Evolutionary conservation across 2,329 filamentous ascomycete species (phyloP).

Genomic region (Elsinoe arachidis): DNA sequence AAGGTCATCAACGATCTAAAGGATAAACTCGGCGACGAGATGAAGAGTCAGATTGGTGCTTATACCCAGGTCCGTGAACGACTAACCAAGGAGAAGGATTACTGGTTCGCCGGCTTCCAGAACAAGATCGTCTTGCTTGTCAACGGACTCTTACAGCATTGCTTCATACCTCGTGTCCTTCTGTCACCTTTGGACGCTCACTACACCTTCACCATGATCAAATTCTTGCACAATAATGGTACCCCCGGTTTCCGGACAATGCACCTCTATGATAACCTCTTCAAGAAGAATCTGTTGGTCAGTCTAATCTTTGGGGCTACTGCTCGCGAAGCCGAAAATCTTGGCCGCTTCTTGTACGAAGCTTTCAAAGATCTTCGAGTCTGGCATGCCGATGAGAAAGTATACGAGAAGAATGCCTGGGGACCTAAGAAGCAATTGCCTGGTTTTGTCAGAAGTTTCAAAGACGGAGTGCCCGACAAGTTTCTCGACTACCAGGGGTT

Average conservation of each 20-base stretch:
- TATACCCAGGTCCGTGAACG: slow-evolving; percentile 60
- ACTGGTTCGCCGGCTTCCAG: slow-evolving; percentile 65
- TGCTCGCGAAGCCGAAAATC: slow-evolving; percentile 79
- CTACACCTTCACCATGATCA: slow-evolving; percentile 78
- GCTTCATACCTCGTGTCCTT: slow-evolving; percentile 78
- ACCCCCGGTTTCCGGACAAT: slow-evolving; percentile 81
- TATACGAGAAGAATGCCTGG: slow-evolving; percentile 76
- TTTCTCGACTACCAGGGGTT: slow-evolving; percentile 82
- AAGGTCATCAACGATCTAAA: slow-evolving; percentile 60
- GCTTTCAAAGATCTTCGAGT: slow-evolving; percentile 67
- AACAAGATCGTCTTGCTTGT: slow-evolving; percentile 59
- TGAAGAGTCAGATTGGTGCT: slow-evolving; percentile 58
- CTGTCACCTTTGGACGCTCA: slow-evolving; percentile 81
- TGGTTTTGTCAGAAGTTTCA: slow-evolving; percentile 70
- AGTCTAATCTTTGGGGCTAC: slow-evolving; percentile 83
- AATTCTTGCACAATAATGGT: slow-evolving; percentile 75
- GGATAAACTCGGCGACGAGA: slow-evolving; percentile 63
- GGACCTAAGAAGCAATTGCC: slow-evolving; percentile 57
- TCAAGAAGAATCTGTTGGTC: slow-evolving; percentile 71
- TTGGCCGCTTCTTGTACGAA: slow-evolving; percentile 84
- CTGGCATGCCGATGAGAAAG: slow-evolving; percentile 72
- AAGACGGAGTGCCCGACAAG: slow-evolving; percentile 55
- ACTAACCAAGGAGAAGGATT: slow-evolving; percentile 64
- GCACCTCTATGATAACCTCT: slow-evolving; percentile 73
- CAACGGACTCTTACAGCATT: slow-evolving; percentile 75